Conservation (phyloP, 1,284 basidiomycete genomes). For the Phenoliferia sp. region DNA sequence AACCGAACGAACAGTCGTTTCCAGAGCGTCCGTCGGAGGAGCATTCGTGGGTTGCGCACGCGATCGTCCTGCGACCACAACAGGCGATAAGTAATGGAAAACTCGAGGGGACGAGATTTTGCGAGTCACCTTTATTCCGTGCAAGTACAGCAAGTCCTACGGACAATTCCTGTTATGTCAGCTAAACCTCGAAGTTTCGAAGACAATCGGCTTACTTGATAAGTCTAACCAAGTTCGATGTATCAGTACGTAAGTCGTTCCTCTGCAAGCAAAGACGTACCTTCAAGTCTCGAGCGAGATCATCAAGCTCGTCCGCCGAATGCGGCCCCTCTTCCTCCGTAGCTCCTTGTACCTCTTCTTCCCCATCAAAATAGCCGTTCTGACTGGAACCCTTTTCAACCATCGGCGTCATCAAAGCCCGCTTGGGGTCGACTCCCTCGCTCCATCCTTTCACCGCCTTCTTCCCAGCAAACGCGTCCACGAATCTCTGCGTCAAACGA, state of each 20-base stretch:
- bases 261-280: constrained; percentile 45
- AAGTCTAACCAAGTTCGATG: no score
- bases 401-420: constrained; percentile 26
- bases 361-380: constrained; percentile 13
- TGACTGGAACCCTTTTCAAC: constrained; percentile 1
- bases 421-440: background rate
- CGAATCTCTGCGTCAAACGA: constrained; percentile 58
- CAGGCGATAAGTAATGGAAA: no score
- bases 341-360: constrained; percentile 5
- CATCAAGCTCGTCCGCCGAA: constrained; percentile 36
- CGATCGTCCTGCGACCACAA: constrained; percentile 56
- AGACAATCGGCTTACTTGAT: constrained; percentile 48
- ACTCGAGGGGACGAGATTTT: no score
- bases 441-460: constrained; percentile 16
- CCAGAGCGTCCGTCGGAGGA: constrained; percentile 55
- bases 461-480: constrained; percentile 56
- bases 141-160: constrained; percentile 54
- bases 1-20: constrained; percentile 62
- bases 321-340: background rate
- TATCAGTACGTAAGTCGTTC: no score
- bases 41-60: constrained; percentile 53
- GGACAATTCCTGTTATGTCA: background rate
- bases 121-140: constrained; percentile 62
- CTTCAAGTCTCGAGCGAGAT: constrained; percentile 58
- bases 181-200: background rate